Evolutionary conservation across 2,329 filamentous ascomycete species (phyloP).

Genomic region (Leptographium flavum): DNA sequence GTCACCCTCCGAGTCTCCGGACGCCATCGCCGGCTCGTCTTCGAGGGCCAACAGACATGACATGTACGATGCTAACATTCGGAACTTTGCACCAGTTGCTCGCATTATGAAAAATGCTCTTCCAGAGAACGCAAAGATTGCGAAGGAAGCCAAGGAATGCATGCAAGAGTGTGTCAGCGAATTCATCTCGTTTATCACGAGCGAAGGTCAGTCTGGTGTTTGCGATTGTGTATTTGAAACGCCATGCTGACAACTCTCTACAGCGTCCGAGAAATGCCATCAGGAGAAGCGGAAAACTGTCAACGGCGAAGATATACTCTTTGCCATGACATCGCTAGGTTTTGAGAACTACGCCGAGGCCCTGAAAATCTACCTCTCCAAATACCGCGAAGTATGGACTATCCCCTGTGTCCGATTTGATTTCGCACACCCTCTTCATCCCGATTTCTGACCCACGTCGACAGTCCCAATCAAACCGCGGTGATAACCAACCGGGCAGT

Average conservation of each 20-base stretch:
- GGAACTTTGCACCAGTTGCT: constrained; percentile 89
- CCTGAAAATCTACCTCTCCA: constrained; percentile 92
- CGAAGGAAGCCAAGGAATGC: constrained; percentile 97
- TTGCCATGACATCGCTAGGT: constrained; percentile 96
- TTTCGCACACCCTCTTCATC: neutral
- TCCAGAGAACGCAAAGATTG: constrained; percentile 96
- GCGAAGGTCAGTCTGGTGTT: constrained; percentile 53
- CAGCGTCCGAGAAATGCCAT: constrained; percentile 97
- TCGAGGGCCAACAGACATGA: constrained; percentile 35
- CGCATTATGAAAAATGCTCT: constrained; percentile 98
- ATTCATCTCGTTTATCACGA: constrained; percentile 99
- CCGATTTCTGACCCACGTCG: constrained; percentile 1
- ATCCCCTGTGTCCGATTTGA: constrained; percentile 1
- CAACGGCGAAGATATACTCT: constrained; percentile 95
- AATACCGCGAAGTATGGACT: constrained; percentile 86
- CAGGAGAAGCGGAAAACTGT: constrained; percentile 99
- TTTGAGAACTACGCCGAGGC: constrained; percentile 99
- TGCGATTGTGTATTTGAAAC: neutral
- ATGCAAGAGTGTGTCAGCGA: constrained; percentile 99
- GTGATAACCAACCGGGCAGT: constrained; percentile 35
- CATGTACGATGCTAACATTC: constrained; percentile 78
- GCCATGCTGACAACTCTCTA: neutral
- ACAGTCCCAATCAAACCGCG: constrained; percentile 66
- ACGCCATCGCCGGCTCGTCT: constrained; percentile 26
- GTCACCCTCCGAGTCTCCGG: constrained; percentile 31